Evolutionary conservation across 2,329 filamentous ascomycete genomes (phyloP), one percentile per base, ranked within the genome.

Genomic region (Pseudogymnoascus sp.): DNA sequence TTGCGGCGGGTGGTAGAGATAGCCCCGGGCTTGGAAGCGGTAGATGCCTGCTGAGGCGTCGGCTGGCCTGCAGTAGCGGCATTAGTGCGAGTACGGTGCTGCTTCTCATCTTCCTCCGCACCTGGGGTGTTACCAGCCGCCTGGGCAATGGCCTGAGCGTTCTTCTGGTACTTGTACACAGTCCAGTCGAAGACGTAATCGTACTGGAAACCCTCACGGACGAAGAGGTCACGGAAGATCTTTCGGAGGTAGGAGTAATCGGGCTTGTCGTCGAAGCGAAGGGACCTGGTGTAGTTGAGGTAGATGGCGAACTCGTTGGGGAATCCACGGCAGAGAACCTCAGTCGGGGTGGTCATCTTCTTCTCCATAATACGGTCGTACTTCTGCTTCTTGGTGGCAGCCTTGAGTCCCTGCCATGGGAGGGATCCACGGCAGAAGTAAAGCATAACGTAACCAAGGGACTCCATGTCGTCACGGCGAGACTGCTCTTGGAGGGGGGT

Each of bases 341-440:
- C 93, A 71, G 93, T 97, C 7, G 94, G 92, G 2, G 94, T 99
- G 12, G 94, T 99, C 94, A 97, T 97, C 91, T 99, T 99, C 88
- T 99, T 99, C 84, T 99, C 94, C 93, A 97, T 97, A 80, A 99
- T 99, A 69, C 93, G 87, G 80, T 99, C 94, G 76, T 99, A 97
- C 83, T 99, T 99, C 82, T 97, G 93, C 88, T 97, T 97, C 87
- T 97, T 97, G 69, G 92, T 97, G 71, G 93, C 93, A 80, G 93
- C 93, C 86, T 97, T 97, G 63, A 97, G 84, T 63, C 94, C 94
- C 82, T 99, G 94, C 94, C 94, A 99, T 66, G 94, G 94, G 64
- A 99, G 91, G 68, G 92, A 97, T 67, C 94, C 94, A 78, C 94
- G 93, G 84, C 93, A 97, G 82, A 99, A 99, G 84, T 99, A 99